A percentile compares a stretch with the other conserved stretches of the same genome.
Conservation (phyloP, 495 filamentous ascomycete genomes). For the Stereocaulon alpinum region DNA sequence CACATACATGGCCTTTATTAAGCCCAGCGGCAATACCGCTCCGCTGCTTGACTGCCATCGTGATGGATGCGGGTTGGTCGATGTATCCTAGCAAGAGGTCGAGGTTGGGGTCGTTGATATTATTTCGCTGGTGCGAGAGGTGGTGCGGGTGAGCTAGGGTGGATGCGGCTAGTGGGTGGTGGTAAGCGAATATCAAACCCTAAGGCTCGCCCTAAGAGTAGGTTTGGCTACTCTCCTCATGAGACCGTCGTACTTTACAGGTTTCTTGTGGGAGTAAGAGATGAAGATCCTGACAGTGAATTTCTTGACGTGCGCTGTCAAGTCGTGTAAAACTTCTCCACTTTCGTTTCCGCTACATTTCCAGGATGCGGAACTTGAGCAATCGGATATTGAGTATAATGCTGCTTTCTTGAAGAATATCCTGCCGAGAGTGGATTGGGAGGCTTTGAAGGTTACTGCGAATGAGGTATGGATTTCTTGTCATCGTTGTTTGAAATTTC, state of each 20-base stretch:
- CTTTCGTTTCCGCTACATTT: conserved; percentile 84
- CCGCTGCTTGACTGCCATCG: conserved; percentile 52
- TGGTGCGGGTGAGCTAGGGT: not conserved
- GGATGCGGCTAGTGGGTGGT: not conserved
- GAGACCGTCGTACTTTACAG: no score
- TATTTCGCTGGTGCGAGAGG: not conserved
- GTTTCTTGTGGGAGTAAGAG: not conserved
- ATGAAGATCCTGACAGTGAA: conserved; percentile 98
- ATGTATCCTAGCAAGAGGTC: not conserved
- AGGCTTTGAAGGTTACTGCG: conserved; percentile 58
- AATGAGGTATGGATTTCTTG: conserved; percentile 53
- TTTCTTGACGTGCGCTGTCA: conserved; percentile 93
- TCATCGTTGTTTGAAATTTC: not conserved
- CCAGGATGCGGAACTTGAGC: conserved; percentile 76
- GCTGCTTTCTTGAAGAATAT: conserved; percentile 69
- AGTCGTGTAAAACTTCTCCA: conserved; percentile 71
- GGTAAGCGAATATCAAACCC: not conserved
- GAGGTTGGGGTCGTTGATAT: not conserved
- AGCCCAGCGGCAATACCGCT: conserved; percentile 70
- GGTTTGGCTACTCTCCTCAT: no score
- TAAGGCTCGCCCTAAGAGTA: no score
- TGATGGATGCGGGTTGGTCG: conserved; percentile 14
- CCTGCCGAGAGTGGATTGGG: conserved; percentile 81
- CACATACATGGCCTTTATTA: conserved; percentile 79
- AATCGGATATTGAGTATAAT: conserved; percentile 70